phyloP scores from a whole-genome alignment of 169 alveolate species.

The Plasmodium ovale region DNA sequence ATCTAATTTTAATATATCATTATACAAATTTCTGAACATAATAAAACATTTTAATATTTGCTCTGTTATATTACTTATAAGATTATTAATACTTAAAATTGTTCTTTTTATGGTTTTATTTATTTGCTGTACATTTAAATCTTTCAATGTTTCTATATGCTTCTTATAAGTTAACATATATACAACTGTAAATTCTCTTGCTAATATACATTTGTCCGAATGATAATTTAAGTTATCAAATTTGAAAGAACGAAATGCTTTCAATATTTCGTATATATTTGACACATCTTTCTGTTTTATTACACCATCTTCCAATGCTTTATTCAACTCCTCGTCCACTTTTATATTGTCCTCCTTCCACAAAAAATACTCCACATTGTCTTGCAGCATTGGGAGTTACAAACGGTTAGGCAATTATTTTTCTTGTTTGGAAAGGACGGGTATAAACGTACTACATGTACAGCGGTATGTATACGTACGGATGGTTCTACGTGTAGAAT shows the following conservation, averaged over 20 bases:
- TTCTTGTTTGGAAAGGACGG: too few relatives aligned
- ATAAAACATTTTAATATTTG: conserved; percentile 59
- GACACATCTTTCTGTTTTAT: conserved; percentile 27
- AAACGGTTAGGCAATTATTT: too few relatives aligned
- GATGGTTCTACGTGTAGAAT: too few relatives aligned
- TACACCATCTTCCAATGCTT: conserved; percentile 12
- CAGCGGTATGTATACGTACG: too few relatives aligned
- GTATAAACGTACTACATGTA: too few relatives aligned
- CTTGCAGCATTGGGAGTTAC: too few relatives aligned
- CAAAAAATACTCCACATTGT: conserved; percentile 36
- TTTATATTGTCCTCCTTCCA: conserved; percentile 42
- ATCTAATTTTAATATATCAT: conserved; percentile 43
- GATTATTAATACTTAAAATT: conserved; percentile 19
- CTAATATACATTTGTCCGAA: conserved; percentile 50
- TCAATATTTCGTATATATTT: neutral
- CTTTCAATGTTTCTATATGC: conserved; percentile 28
- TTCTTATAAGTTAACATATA: conserved; percentile 53
- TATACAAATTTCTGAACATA: conserved; percentile 40
- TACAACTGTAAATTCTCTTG: conserved; percentile 37
- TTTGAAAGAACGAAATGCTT: conserved; percentile 28
- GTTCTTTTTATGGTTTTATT: conserved; percentile 45
- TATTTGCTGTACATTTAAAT: conserved; percentile 17
- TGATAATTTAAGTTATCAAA: conserved; percentile 69
- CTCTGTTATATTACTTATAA: conserved; percentile 48
- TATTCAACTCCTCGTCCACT: conserved; percentile 21